phyloP scores from a whole-genome alignment of 345 rosid genomes.

The Populus pruinosa region DNA sequence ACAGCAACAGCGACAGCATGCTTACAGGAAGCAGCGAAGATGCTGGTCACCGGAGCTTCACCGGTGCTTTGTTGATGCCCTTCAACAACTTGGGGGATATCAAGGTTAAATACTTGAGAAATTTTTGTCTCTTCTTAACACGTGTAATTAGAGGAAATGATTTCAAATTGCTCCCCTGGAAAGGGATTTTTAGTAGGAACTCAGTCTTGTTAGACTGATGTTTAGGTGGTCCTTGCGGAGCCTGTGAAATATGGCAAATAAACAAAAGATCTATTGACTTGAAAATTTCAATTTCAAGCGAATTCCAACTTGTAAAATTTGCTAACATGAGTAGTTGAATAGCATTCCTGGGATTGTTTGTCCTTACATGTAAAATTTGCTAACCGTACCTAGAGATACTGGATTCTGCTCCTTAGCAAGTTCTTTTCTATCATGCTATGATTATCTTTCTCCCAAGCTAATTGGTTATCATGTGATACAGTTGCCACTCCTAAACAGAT shows the following conservation, averaged over 20 bases:
- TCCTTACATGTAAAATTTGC: neutral
- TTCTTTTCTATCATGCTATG: neutral
- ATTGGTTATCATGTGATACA: neutral
- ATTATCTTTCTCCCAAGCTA: neutral
- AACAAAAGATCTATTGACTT: neutral
- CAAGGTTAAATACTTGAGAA: slow-evolving; percentile 40
- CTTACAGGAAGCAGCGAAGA: slow-evolving; percentile 60
- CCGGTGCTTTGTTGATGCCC: slow-evolving; percentile 61
- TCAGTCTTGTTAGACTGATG: neutral
- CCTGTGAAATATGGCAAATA: neutral
- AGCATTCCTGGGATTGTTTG: neutral
- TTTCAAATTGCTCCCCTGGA: neutral
- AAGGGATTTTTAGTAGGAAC: neutral
- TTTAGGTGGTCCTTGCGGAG: neutral
- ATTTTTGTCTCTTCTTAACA: neutral
- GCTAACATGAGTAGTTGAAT: neutral
- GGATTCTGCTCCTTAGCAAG: neutral
- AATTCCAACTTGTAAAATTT: neutral
- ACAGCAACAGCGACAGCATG: slow-evolving; percentile 24
- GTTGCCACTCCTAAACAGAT: slow-evolving; percentile 32
- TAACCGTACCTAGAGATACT: neutral
- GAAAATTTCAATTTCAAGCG: neutral
- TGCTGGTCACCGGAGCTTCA: slow-evolving; percentile 86
- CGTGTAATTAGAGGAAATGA: neutral
- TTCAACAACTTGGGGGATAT: slow-evolving; percentile 68